phyloP scores from a whole-genome alignment of 352 stramenopile genomes.

The Phytophthora constricta region DNA sequence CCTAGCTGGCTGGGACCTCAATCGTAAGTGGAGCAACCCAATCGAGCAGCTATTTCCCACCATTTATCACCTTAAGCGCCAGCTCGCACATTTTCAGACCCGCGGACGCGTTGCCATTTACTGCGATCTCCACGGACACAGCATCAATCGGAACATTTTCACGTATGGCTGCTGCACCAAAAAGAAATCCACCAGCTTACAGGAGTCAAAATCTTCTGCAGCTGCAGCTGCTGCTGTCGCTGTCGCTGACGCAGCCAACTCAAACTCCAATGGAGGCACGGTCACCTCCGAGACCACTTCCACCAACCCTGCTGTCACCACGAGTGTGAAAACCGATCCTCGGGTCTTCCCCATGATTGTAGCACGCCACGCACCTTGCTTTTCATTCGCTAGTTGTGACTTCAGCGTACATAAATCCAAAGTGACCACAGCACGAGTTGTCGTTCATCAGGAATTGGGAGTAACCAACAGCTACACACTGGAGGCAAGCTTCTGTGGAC shows the following conservation, averaged over 20 bases:
- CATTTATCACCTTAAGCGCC: constrained; percentile 79
- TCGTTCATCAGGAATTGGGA: constrained; percentile 88
- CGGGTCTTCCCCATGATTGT: constrained; percentile 86
- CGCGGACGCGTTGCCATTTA: constrained; percentile 78
- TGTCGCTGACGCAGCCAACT: constrained; percentile 2
- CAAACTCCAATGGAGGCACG: background rate
- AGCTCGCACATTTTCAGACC: constrained; percentile 64
- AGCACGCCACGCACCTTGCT: constrained; percentile 68
- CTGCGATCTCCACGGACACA: constrained; percentile 87
- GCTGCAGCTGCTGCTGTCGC: constrained; percentile 8
- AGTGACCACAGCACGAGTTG: constrained; percentile 88
- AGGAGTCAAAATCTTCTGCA: constrained; percentile 8
- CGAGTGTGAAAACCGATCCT: constrained; percentile 58
- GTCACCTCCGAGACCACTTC: background rate
- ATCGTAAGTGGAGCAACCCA: constrained; percentile 80
- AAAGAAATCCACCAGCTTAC: constrained; percentile 18
- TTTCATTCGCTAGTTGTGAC: constrained; percentile 87
- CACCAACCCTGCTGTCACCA: background rate
- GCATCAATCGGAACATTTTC: constrained; percentile 87
- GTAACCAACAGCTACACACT: constrained; percentile 91
- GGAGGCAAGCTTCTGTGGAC: constrained; percentile 91
- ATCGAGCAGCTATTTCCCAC: constrained; percentile 86
- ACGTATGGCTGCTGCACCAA: constrained; percentile 84
- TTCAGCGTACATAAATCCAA: constrained; percentile 93
- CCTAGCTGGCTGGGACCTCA: constrained; percentile 85